A percentile compares a stretch with the other conserved stretches of the same genome.
Evolutionary conservation across 2,329 filamentous ascomycete species (phyloP).

Genomic region (Coleophoma cylindrospora): DNA sequence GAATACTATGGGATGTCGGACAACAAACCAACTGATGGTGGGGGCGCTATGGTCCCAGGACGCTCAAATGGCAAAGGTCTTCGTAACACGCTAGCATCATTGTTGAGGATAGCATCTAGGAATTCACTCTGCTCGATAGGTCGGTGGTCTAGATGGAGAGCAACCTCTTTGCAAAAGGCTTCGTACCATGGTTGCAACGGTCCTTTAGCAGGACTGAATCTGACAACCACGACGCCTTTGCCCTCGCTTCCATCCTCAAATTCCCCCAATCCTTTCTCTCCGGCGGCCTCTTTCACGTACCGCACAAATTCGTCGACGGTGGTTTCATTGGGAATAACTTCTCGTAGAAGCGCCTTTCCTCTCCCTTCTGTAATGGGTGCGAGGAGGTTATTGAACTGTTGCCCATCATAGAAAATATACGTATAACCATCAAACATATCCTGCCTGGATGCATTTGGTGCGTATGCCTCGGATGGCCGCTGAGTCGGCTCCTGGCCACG

Average conservation of each 20-base stretch:
- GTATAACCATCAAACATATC: constrained; percentile 82
- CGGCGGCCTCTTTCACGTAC: constrained; percentile 70
- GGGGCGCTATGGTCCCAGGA: constrained; percentile 19
- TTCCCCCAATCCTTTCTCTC: constrained; percentile 64
- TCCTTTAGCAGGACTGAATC: constrained; percentile 57
- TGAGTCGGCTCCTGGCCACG: constrained; percentile 70
- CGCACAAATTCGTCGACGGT: constrained; percentile 70
- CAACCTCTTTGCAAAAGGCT: constrained; percentile 63
- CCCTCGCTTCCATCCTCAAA: constrained; percentile 60
- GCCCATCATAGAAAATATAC: constrained; percentile 77
- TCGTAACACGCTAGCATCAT: constrained; percentile 68
- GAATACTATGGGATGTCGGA: not conserved
- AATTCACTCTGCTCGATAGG: constrained; percentile 89
- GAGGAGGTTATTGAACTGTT: constrained; percentile 71
- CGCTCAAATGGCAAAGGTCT: constrained; percentile 55
- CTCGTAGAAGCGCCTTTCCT: constrained; percentile 72
- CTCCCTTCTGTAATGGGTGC: constrained; percentile 72
- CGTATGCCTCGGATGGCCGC: constrained; percentile 63
- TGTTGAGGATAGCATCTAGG: constrained; percentile 80
- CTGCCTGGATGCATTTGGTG: constrained; percentile 59
- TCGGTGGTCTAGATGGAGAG: constrained; percentile 70
- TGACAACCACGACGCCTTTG: constrained; percentile 73
- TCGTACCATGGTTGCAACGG: constrained; percentile 59
- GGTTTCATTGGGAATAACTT: constrained; percentile 58
- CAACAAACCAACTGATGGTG: constrained; percentile 21